Conservation (phyloP, 1,284 basidiomycete genomes). For the Ganoderma resinaceum region DNA sequence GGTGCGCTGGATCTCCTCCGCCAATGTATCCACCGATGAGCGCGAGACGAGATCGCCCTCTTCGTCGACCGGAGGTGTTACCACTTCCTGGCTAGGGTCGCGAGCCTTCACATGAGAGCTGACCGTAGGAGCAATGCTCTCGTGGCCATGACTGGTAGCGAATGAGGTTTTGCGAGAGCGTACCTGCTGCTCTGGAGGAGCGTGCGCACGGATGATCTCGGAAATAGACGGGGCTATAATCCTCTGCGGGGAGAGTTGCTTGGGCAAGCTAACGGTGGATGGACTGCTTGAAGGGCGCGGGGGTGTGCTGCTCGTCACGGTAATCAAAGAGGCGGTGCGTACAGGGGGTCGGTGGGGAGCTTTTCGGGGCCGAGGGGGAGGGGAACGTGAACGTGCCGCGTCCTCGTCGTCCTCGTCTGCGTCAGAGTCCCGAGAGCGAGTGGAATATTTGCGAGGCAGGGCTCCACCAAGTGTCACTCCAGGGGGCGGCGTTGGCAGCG, state of each 20-base stretch:
- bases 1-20: constrained; percentile 77
- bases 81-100: constrained; percentile 6
- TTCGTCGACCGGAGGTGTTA: constrained; percentile 43
- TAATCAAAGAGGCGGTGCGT: constrained; percentile 19
- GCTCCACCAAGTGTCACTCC: constrained; percentile 76
- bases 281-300: constrained; percentile 16
- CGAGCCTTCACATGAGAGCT: constrained; percentile 24
- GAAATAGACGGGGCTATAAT: constrained; percentile 77
- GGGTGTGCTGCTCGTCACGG: constrained; percentile 19
- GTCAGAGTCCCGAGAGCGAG: constrained; percentile 51
- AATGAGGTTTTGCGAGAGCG: constrained; percentile 55
- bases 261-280: background rate
- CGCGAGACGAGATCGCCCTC: constrained; percentile 71
- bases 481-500: constrained; percentile 80
- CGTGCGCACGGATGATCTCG: constrained; percentile 81
- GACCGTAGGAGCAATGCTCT: constrained; percentile 40
- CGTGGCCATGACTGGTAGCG: constrained; percentile 53
- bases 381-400: constrained; percentile 18
- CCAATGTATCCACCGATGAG: constrained; percentile 84
- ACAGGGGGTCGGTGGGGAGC: constrained; percentile 19
- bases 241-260: constrained; percentile 30
- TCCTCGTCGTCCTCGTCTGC: constrained; percentile 51
- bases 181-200: constrained; percentile 59
- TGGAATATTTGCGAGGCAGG: constrained; percentile 48
- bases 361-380: constrained; percentile 24